A percentile compares a stretch with the other conserved stretches of the same genome.
These are phyloP conservation scores for Fusarium pseudonygamai DNA, from an alignment of 2,329 filamentous ascomycete genomes.

Conservation along the genomic window DNA sequence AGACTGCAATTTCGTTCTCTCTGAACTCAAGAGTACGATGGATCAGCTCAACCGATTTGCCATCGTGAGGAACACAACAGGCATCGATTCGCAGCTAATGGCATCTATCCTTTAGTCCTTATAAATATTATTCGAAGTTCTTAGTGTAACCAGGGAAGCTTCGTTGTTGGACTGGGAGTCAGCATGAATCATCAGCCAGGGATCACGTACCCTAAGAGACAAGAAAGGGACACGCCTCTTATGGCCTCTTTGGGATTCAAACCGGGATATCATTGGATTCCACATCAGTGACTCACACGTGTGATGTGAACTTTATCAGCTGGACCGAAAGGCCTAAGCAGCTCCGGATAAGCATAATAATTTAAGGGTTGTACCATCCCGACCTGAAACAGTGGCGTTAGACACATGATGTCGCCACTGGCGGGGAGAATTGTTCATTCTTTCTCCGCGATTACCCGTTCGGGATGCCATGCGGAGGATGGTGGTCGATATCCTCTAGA, in stretches of 20 bases:
- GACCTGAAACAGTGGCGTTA: not conserved
- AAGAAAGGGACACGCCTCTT: not conserved
- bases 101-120: not conserved
- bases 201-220: not conserved
- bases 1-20: not conserved
- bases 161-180: not conserved
- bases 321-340: not conserved
- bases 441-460: not conserved
- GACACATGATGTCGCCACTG: not conserved
- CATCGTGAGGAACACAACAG: not conserved
- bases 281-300: not conserved
- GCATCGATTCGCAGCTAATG: not conserved
- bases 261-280: not conserved
- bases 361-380: no score
- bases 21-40: not conserved
- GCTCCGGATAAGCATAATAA: no score
- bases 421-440: not conserved
- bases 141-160: not conserved
- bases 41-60: rapidly evolving
- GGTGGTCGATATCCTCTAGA: not conserved
- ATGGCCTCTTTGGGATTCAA: not conserved
- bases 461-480: not conserved
- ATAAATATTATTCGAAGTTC: no score
- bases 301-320: not conserved
- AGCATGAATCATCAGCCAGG: not conserved